Percentiles rank a stretch among this genome's conserved stretches.
Evolutionary conservation across 345 rosid genomes (phyloP).

Genomic region (Bretschneidera sinensis): DNA sequence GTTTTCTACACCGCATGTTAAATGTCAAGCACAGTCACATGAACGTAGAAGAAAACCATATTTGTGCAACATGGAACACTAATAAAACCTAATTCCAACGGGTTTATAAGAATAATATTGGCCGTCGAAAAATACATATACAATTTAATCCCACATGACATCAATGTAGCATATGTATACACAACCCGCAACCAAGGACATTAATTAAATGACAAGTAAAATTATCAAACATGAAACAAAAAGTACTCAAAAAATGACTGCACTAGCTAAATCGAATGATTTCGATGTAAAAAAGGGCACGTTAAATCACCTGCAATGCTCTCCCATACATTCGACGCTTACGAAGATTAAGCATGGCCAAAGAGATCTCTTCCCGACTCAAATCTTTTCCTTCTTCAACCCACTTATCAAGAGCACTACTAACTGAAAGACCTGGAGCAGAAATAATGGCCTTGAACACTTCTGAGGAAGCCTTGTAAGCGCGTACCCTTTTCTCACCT

Average conservation of each 20-base stretch:
- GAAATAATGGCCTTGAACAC: constrained; percentile 47
- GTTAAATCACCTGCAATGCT: constrained; percentile 74
- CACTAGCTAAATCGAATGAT: background rate
- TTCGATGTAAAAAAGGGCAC: background rate
- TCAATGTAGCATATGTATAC: background rate
- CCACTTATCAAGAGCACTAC: constrained; percentile 58
- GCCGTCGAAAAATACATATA: no score
- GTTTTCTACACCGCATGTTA: background rate
- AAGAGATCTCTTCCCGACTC: constrained; percentile 26
- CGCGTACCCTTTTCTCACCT: constrained; percentile 16
- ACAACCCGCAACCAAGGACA: background rate
- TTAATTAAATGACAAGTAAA: background rate
- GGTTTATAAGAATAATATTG: background rate
- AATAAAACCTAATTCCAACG: background rate
- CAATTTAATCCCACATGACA: no score
- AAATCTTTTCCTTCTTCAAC: constrained; percentile 57
- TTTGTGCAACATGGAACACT: background rate
- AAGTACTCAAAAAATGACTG: no score
- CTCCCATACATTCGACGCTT: constrained; percentile 67
- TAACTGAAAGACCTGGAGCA: constrained; percentile 38
- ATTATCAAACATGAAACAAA: background rate
- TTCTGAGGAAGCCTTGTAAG: constrained; percentile 25
- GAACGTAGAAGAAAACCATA: background rate
- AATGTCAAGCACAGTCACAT: background rate
- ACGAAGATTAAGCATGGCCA: constrained; percentile 53